Percentiles rank a stretch among this genome's conserved stretches.
These are phyloP conservation scores for Prototheca cutis DNA, from an alignment of 163 green algal genomes.

Conservation along the genomic window DNA sequence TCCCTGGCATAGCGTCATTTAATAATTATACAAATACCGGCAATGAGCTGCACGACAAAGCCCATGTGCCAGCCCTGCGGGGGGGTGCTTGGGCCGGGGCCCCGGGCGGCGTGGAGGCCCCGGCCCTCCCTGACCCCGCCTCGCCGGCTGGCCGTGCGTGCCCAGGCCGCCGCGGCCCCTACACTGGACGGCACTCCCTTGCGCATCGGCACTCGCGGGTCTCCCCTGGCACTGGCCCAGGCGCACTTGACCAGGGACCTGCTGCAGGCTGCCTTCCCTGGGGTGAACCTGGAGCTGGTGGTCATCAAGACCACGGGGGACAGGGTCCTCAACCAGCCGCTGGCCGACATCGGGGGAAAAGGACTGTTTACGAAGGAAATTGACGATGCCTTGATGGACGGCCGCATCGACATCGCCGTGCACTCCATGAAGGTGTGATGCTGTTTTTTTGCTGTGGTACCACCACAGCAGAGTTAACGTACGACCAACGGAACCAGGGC, in stretches of 20 bases:
- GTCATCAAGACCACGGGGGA: conserved; percentile 99
- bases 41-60: too few species aligned
- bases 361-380: conserved; percentile 99
- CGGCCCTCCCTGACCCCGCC: too few species aligned
- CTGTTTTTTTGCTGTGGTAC: neutral
- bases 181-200: too few species aligned
- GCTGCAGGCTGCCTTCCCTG: conserved; percentile 58
- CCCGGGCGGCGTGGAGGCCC: too few species aligned
- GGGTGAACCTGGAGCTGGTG: conserved; percentile 85
- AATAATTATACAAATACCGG: too few species aligned
- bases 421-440: conserved; percentile 96
- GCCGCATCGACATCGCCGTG: conserved; percentile 93
- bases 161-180: too few species aligned
- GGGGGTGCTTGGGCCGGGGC: too few species aligned
- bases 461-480: neutral
- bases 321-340: conserved; percentile 93
- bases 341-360: conserved; percentile 98
- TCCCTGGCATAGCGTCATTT: too few species aligned
- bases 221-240: conserved; percentile 89
- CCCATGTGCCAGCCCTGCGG: too few species aligned
- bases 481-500: too few species aligned
- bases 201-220: conserved; percentile 83
- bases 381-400: conserved; percentile 89
- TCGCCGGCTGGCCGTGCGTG: too few species aligned
- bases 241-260: conserved; percentile 92